Conservation (phyloP, 768 basidiomycete species). For the Fomitopsis serialis region DNA sequence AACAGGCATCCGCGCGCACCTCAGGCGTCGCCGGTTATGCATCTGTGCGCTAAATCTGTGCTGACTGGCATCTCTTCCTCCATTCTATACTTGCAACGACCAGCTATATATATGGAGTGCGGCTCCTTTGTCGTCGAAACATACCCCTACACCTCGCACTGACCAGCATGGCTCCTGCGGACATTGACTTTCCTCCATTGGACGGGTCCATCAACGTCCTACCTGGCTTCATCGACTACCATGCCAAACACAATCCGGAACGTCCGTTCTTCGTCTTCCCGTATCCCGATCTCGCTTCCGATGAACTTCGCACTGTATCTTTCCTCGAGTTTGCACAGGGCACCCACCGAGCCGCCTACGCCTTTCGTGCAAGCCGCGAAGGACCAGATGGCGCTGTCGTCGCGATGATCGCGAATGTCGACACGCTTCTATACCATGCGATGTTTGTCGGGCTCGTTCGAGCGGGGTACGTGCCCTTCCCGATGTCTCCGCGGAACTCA, state of each 20-base stretch:
- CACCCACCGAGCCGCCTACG: constrained; percentile 1
- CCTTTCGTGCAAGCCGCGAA: background rate
- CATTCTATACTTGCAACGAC: too few species aligned
- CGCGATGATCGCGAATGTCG: background rate
- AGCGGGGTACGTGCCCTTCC: constrained; percentile 11
- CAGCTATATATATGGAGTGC: too few species aligned
- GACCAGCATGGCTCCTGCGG: background rate
- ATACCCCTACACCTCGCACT: too few species aligned
- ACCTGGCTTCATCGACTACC: constrained; percentile 14
- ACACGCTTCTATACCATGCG: constrained; percentile 2
- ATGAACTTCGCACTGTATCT: background rate
- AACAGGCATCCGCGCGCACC: too few species aligned
- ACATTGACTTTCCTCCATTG: constrained; percentile 8
- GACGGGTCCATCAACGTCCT: constrained; percentile 13
- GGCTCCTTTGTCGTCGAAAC: too few species aligned
- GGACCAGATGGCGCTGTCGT: constrained; percentile 3
- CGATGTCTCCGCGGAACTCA: constrained; percentile 22
- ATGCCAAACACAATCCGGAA: constrained; percentile 12
- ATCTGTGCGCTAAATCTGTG: too few species aligned
- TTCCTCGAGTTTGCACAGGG: constrained; percentile 4
- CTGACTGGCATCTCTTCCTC: too few species aligned
- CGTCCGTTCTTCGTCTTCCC: constrained; percentile 1
- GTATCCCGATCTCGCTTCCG: background rate
- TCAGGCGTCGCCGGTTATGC: too few species aligned
- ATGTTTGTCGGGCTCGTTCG: constrained; percentile 1